A percentile compares a stretch with the other conserved stretches of the same genome.
phyloP scores from a whole-genome alignment of 306 rosid genomes.

The Trifolium repens region DNA sequence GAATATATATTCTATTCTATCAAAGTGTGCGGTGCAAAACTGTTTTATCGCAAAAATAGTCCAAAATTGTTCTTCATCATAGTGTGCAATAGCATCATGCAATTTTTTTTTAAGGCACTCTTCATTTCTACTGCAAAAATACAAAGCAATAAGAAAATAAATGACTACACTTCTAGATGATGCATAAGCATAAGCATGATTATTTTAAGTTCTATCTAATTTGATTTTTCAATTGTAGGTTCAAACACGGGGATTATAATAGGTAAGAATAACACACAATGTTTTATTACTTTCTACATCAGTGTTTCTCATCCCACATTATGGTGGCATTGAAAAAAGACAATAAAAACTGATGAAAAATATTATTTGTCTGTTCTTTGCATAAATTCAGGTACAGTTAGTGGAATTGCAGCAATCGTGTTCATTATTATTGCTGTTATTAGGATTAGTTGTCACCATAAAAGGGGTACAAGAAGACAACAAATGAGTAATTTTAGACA shows the following conservation, averaged over 20 bases:
- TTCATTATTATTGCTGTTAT: background rate
- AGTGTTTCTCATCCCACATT: background rate
- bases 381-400: slow-evolving; percentile 1
- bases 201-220: background rate
- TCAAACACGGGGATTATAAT: background rate
- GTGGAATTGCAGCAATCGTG: background rate
- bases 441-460: background rate
- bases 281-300: background rate
- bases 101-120: background rate
- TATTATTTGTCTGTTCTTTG: background rate
- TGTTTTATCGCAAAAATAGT: too few relatives aligned
- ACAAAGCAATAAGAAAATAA: background rate
- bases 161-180: background rate
- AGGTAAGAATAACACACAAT: background rate
- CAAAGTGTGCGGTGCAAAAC: too few relatives aligned
- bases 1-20: too few relatives aligned
- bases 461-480: background rate
- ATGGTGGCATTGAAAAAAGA: background rate
- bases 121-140: background rate
- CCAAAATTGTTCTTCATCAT: too few relatives aligned
- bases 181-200: background rate
- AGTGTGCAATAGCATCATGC: too few relatives aligned
- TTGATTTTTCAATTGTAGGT: background rate
- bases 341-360: background rate
- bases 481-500: slow-evolving; percentile 36